These are phyloP conservation scores for Hemisphaericaspora xylanilytica DNA, from an alignment of 1,139 yeast genomes.

Conservation along the genomic window DNA sequence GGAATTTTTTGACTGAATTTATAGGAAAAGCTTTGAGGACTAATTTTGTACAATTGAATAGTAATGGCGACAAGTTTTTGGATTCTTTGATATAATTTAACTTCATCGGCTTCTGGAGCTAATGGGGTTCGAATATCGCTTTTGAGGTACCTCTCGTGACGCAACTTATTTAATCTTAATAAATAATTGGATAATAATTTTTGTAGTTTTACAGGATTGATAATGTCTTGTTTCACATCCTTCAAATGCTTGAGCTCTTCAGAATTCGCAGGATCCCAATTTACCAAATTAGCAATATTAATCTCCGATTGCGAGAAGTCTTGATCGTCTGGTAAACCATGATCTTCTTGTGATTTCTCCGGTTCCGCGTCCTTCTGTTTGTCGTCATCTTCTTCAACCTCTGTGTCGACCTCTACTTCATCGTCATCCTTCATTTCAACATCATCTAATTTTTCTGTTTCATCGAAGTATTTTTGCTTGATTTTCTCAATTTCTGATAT, in stretches of 20 bases:
- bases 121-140: slow-evolving; percentile 29
- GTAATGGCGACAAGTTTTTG: slow-evolving; percentile 32
- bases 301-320: slow-evolving; percentile 18
- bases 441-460: slow-evolving; percentile 10
- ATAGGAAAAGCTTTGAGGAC: slow-evolving; percentile 30
- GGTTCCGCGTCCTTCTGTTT: slow-evolving; percentile 7
- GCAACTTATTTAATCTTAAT: slow-evolving; percentile 57
- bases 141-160: slow-evolving; percentile 53
- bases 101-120: slow-evolving; percentile 31
- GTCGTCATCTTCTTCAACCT: slow-evolving; percentile 6
- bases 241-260: slow-evolving; percentile 27
- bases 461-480: slow-evolving; percentile 25
- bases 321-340: slow-evolving; percentile 5
- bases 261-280: slow-evolving; percentile 38
- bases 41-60: slow-evolving; percentile 27
- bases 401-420: slow-evolving; percentile 19
- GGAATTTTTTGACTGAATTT: slow-evolving; percentile 53
- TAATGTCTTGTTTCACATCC: slow-evolving; percentile 24
- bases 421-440: slow-evolving; percentile 6
- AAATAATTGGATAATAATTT: slow-evolving; percentile 56
- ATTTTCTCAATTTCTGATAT: slow-evolving; percentile 45
- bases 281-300: slow-evolving; percentile 33
- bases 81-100: slow-evolving; percentile 41
- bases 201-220: slow-evolving; percentile 36
- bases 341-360: no score